Percentiles rank a stretch among this genome's conserved stretches.
Evolutionary conservation across 2,329 filamentous ascomycete species (phyloP).

Genomic region (Fusarium mangiferae): DNA sequence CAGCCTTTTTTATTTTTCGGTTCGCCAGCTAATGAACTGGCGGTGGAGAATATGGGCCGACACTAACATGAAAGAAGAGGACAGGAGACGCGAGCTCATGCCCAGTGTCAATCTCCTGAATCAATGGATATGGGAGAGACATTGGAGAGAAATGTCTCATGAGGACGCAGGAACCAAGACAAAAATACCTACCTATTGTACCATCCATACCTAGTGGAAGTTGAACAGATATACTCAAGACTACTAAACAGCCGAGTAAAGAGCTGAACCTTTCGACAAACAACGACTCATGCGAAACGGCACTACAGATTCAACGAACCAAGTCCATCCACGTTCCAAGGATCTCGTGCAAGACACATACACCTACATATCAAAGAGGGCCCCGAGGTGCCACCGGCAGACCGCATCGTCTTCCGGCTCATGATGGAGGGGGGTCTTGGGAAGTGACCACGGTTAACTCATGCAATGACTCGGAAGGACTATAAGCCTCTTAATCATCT

Average conservation of each 20-base stretch:
- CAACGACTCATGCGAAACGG: background rate
- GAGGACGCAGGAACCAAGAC: slow-evolving; percentile 23
- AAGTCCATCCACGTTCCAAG: slow-evolving; percentile 34
- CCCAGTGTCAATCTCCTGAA: background rate
- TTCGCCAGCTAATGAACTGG: slow-evolving; percentile 9
- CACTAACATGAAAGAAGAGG: slow-evolving; percentile 8
- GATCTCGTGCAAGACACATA: slow-evolving; percentile 20
- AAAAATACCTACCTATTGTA: background rate
- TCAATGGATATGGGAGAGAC: background rate
- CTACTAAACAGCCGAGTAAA: background rate
- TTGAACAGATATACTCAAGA: background rate
- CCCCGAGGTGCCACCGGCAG: slow-evolving; percentile 21
- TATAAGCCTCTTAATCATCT: background rate
- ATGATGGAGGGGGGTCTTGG: background rate
- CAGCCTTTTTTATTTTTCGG: slow-evolving; percentile 2
- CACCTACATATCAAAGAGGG: slow-evolving; percentile 3
- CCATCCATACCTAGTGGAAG: background rate
- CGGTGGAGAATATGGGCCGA: slow-evolving; percentile 33
- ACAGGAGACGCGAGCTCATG: background rate
- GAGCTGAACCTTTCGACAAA: background rate
- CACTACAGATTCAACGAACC: slow-evolving; percentile 22
- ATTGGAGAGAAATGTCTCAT: background rate
- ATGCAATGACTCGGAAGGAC: background rate
- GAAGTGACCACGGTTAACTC: background rate
- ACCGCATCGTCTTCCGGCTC: slow-evolving; percentile 28